Conservation (phyloP, 2,329 filamentous ascomycete genomes). For the Colletotrichum trifolii region DNA sequence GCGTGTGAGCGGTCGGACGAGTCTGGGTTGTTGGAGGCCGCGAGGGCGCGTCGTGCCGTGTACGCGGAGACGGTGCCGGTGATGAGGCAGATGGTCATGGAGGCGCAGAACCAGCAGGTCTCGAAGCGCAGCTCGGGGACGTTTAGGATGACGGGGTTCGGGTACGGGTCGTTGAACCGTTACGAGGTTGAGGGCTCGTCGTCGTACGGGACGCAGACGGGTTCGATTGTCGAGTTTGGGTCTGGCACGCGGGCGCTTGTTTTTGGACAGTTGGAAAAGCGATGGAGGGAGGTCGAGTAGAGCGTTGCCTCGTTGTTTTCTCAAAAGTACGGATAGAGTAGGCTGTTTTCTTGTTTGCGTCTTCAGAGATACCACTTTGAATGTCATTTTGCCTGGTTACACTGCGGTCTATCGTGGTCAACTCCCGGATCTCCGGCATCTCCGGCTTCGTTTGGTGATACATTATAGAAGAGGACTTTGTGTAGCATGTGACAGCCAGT, state of each 20-base stretch:
- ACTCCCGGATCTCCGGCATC: too few species aligned
- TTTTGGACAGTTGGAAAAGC: conserved; percentile 45
- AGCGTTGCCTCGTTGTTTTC: too few species aligned
- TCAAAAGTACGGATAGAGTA: not conserved
- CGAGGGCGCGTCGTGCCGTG: conserved; percentile 43
- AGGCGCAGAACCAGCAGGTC: conserved; percentile 41
- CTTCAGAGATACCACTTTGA: conserved; percentile 31
- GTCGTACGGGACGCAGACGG: conserved; percentile 44
- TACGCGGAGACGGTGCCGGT: conserved; percentile 47
- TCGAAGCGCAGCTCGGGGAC: conserved; percentile 42
- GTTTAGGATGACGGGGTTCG: conserved; percentile 43
- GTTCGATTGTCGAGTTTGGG: conserved; percentile 36
- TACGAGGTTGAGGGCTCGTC: conserved; percentile 44
- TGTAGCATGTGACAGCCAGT: too few species aligned
- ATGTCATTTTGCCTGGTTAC: too few species aligned
- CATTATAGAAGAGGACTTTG: too few species aligned
- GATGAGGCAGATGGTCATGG: conserved; percentile 42
- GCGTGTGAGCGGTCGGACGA: conserved; percentile 42
- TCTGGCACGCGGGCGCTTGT: conserved; percentile 33
- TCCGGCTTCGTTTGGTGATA: too few species aligned
- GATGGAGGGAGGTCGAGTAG: conserved; percentile 49
- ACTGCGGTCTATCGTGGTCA: too few species aligned
- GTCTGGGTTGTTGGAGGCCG: conserved; percentile 40
- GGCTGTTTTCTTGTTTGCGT: conserved; percentile 1
- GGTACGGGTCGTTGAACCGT: conserved; percentile 46